Evolutionary conservation across 1,284 basidiomycete species (phyloP), one percentile per base, ranked within the genome.

Genomic region (Paramarasmius palmivorus): DNA sequence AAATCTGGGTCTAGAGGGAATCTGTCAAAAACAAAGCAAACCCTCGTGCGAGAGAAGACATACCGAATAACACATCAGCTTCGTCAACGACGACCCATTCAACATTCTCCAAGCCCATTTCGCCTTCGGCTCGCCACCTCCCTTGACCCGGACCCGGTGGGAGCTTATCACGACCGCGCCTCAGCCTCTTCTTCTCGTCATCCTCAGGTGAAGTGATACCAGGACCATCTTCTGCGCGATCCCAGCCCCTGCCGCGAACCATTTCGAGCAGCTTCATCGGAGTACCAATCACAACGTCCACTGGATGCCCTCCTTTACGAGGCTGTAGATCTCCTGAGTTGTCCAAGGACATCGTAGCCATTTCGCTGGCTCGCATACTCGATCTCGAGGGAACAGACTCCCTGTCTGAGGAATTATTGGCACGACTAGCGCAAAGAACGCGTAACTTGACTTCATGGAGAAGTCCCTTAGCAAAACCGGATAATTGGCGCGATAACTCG

Each of bases 81-180:
- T 96, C 93, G 59, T 95, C 93, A 2, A 95, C 74, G 1, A 94
- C 77, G 5, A 95, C 83, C 90, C 92, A 95, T 63, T 94, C 90
- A 0, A 94, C 73, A 42, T 80, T 77, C 49, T 75, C 76, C 20
- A 91, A 68, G 1, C 81, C 75, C 66, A 89, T 77, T 61, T 83
- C 77, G 1, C 81, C 77, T 42, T 77, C 74, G 6, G 12, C 54
- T 50, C 59, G 65, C 68, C 67, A 70, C 29, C 61, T 66, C 29
- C 29, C 29, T 32, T 32, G 29, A 3, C 70, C 72, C 34, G 65
- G 59, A 9, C 64, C 68, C 32, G 61, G 34, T 4, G 35, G 50
- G 50, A 66, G 57, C 53, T 67, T 70, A 56, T 75, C 74, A 32
- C 69, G 60, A 5, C 68, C 72, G 44, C 69, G 66, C 41, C 66